phyloP scores from a whole-genome alignment of 768 basidiomycete genomes.

The Hygrocybe coccinea region DNA sequence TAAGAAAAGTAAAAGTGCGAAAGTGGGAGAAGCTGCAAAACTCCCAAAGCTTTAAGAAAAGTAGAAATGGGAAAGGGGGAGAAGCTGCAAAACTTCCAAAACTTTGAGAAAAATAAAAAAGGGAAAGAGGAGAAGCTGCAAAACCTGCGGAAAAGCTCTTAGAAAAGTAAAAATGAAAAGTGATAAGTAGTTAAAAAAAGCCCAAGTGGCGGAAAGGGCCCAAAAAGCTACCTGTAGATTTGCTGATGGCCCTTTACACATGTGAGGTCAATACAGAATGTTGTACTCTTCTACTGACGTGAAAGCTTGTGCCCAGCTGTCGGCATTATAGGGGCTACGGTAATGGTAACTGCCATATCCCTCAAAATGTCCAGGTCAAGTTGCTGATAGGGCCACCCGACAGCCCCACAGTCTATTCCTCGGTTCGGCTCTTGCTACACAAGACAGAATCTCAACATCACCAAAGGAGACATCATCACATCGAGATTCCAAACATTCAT shows the following conservation, averaged over 20 bases:
- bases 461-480: constrained; percentile 16
- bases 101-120: too few species aligned
- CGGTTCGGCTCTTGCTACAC: constrained; percentile 80
- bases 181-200: too few species aligned
- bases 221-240: too few species aligned
- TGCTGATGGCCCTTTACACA: constrained; percentile 45
- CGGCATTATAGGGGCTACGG: constrained; percentile 5
- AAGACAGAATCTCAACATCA: constrained; percentile 56
- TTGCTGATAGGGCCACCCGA: background rate
- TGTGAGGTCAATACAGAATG: constrained; percentile 37
- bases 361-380: background rate
- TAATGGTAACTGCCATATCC: background rate
- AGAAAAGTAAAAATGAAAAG: too few species aligned
- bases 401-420: constrained; percentile 87
- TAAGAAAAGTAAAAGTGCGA: too few species aligned
- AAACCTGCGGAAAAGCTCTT: too few species aligned
- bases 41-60: too few species aligned
- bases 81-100: too few species aligned
- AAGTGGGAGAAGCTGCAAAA: too few species aligned
- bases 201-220: too few species aligned
- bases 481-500: constrained; percentile 17
- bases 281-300: constrained; percentile 20
- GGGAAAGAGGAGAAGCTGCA: too few species aligned
- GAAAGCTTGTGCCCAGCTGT: constrained; percentile 21
- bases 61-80: too few species aligned